Conservation (phyloP, 202 grass and related monocot genomes). For the Setaria viridis region DNA sequence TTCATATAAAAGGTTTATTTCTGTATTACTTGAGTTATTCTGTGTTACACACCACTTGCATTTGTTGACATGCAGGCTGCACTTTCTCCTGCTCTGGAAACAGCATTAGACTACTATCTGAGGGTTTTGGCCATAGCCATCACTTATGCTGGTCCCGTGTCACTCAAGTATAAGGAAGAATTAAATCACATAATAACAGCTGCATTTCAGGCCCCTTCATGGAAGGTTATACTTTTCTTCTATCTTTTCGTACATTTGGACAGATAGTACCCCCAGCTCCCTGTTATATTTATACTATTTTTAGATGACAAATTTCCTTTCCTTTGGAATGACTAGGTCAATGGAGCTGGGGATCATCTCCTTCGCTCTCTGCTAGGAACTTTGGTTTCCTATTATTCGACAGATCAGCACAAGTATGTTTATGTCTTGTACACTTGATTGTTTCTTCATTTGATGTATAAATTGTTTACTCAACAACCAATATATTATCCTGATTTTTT, state of each 20-base stretch:
- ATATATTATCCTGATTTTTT: not conserved
- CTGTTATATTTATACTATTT: slow-evolving; percentile 31
- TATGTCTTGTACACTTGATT: slow-evolving; percentile 25
- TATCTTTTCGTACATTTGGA: slow-evolving; percentile 38
- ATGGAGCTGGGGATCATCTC: slow-evolving; percentile 89
- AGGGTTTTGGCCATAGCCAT: slow-evolving; percentile 90
- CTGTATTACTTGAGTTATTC: slow-evolving; percentile 38
- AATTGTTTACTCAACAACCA: slow-evolving; percentile 33
- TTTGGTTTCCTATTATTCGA: slow-evolving; percentile 78
- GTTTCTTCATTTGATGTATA: slow-evolving; percentile 44
- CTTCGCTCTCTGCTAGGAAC: slow-evolving; percentile 89
- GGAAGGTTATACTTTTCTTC: slow-evolving; percentile 70
- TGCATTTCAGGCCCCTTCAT: slow-evolving; percentile 94
- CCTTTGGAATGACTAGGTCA: slow-evolving; percentile 70
- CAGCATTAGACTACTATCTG: slow-evolving; percentile 84
- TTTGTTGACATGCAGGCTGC: slow-evolving; percentile 65
- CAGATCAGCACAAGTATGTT: slow-evolving; percentile 87
- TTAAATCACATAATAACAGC: slow-evolving; percentile 71
- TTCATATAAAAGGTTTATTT: slow-evolving; percentile 42
- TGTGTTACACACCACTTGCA: slow-evolving; percentile 14
- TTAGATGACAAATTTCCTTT: slow-evolving; percentile 26
- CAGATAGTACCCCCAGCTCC: not conserved
- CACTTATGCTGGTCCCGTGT: slow-evolving; percentile 79
- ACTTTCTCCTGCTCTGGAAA: slow-evolving; percentile 95
- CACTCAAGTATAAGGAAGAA: slow-evolving; percentile 76